Evolutionary conservation across 2,329 filamentous ascomycete genomes (phyloP).

Genomic region (Trichoderma brevicompactum): DNA sequence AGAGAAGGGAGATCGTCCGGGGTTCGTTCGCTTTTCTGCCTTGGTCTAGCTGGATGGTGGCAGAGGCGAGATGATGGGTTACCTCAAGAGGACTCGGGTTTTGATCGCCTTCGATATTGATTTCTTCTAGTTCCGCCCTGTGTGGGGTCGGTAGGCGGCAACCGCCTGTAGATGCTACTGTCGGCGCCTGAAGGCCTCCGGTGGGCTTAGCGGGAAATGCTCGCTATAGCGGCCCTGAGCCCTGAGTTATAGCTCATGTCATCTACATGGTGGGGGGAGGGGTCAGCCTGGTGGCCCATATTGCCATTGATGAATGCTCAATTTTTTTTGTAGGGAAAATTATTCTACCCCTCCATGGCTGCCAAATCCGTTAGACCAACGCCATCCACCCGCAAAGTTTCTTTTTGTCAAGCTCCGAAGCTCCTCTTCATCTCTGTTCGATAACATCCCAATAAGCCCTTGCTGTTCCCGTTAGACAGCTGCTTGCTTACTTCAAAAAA

Average conservation of each 20-base stretch:
- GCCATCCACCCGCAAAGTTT: not conserved
- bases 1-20: not conserved
- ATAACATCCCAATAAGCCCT: too few relatives aligned
- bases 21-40: not conserved
- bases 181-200: not conserved
- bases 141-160: conserved; percentile 4
- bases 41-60: not conserved
- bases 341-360: conserved; percentile 19
- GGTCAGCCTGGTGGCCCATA: not conserved
- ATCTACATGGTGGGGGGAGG: conserved; percentile 20
- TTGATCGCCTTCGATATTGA: not conserved
- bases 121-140: not conserved
- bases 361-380: not conserved
- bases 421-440: too few relatives aligned
- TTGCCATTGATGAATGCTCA: not conserved
- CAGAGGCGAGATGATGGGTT: not conserved
- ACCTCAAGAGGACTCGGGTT: not conserved
- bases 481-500: not conserved
- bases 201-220: not conserved
- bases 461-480: too few relatives aligned
- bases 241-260: conserved; percentile 14
- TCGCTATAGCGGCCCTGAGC: not conserved
- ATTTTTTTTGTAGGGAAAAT: not conserved
- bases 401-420: not conserved
- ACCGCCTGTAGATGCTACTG: not conserved